Percentiles rank a stretch among this genome's conserved stretches.
Conservation (phyloP, 106 monocot species). For the Dioscorea dumetorum region DNA sequence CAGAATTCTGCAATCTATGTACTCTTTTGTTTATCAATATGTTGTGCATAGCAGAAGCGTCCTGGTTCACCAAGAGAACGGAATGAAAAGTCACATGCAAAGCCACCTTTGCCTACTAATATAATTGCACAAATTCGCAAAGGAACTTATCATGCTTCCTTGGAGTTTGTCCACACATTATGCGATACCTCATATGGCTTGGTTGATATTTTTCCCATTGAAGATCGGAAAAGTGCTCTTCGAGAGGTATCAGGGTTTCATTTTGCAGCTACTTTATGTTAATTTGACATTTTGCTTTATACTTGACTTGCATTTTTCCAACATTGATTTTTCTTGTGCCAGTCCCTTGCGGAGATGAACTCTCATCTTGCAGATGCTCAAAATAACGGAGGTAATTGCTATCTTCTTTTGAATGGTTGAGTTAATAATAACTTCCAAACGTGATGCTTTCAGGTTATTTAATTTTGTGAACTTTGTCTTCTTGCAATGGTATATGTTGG, state of each 20-base stretch:
- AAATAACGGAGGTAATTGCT: slow-evolving; percentile 70
- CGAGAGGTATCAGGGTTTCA: slow-evolving; percentile 48
- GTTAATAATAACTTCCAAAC: no score
- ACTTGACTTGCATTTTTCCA: slow-evolving; percentile 4
- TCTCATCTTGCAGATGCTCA: slow-evolving; percentile 60
- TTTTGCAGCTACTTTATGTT: not conserved
- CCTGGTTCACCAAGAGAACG: slow-evolving; percentile 73
- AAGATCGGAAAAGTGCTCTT: slow-evolving; percentile 96
- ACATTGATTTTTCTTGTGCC: slow-evolving; percentile 13
- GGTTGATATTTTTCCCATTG: slow-evolving; percentile 96
- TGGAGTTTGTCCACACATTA: slow-evolving; percentile 94
- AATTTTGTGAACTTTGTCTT: no score
- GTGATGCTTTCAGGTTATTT: no score
- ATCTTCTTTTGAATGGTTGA: no score
- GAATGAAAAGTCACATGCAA: slow-evolving; percentile 56
- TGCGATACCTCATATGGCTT: slow-evolving; percentile 97
- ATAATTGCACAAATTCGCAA: slow-evolving; percentile 73
- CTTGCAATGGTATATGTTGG: no score
- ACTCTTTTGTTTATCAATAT: not conserved
- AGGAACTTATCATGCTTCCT: slow-evolving; percentile 80
- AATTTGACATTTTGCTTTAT: not conserved
- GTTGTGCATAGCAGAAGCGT: slow-evolving; percentile 38
- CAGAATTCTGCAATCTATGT: no score
- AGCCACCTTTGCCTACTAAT: slow-evolving; percentile 88
- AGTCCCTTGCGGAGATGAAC: slow-evolving; percentile 92